These are phyloP conservation scores for Leucocoprinus birnbaumii DNA, from an alignment of 768 basidiomycete genomes.

Conservation along the genomic window DNA sequence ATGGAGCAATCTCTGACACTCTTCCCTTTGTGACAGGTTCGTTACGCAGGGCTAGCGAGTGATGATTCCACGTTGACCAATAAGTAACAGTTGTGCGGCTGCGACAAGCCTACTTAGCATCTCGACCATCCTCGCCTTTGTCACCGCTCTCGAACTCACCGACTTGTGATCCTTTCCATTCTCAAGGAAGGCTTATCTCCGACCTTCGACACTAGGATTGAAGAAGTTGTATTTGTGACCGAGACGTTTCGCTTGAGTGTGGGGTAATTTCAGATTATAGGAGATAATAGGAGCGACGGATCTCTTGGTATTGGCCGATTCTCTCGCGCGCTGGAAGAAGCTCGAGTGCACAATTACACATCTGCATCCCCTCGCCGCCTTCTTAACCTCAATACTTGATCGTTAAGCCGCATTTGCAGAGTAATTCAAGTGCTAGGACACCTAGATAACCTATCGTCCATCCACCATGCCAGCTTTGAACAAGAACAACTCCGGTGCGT, in stretches of 20 bases:
- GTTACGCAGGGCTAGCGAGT: not conserved
- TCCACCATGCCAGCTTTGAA: slow-evolving; percentile 48
- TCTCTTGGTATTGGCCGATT: too few species aligned
- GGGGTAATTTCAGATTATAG: too few species aligned
- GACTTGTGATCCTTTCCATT: not conserved
- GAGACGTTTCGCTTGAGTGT: not conserved
- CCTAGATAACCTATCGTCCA: not conserved
- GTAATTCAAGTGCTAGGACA: not conserved
- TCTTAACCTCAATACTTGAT: not conserved
- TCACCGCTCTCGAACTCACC: not conserved
- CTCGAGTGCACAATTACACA: too few species aligned
- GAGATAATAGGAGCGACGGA: too few species aligned
- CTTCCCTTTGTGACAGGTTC: slow-evolving; percentile 1
- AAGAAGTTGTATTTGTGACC: not conserved
- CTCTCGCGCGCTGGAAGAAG: too few species aligned
- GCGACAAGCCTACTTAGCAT: not conserved
- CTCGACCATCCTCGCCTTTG: not conserved
- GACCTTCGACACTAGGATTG: not conserved
- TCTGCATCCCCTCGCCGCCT: not conserved
- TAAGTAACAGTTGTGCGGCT: not conserved
- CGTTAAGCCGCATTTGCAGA: not conserved
- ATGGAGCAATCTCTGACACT: slow-evolving; percentile 2
- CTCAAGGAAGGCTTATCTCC: too few species aligned
- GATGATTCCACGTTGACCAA: slow-evolving; percentile 12
- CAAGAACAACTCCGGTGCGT: slow-evolving; percentile 86